These are phyloP conservation scores for Entonaema liquescens DNA, from an alignment of 495 filamentous ascomycete genomes.

Conservation along the genomic window DNA sequence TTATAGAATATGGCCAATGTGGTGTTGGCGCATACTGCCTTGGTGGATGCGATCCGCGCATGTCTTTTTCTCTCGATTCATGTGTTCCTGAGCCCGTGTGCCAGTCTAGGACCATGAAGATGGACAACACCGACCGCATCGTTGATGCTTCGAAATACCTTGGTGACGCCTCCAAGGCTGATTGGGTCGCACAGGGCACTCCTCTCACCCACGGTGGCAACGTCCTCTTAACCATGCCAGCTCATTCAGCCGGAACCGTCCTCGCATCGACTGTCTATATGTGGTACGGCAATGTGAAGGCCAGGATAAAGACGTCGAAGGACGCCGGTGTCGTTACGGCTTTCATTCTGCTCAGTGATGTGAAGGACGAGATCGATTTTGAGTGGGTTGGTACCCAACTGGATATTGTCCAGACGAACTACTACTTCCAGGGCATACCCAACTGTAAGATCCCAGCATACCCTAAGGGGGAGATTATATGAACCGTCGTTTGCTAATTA, in stretches of 20 bases:
- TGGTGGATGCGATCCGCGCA: constrained; percentile 89
- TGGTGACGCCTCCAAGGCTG: constrained; percentile 76
- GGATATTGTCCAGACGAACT: constrained; percentile 86
- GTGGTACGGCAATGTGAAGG: constrained; percentile 95
- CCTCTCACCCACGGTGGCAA: constrained; percentile 69
- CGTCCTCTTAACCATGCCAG: constrained; percentile 86
- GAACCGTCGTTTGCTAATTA: constrained; percentile 35
- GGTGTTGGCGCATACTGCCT: constrained; percentile 94
- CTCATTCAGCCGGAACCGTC: constrained; percentile 83
- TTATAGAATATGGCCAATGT: constrained; percentile 89
- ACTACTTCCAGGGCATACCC: constrained; percentile 93
- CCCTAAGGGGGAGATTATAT: neutral
- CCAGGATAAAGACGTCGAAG: constrained; percentile 83
- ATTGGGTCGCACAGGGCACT: constrained; percentile 89
- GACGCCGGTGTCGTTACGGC: constrained; percentile 91
- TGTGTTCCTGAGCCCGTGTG: constrained; percentile 90
- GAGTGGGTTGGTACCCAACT: constrained; percentile 90
- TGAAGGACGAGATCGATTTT: constrained; percentile 98
- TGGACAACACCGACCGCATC: constrained; percentile 74
- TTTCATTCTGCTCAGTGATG: constrained; percentile 92
- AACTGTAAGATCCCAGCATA: constrained; percentile 72
- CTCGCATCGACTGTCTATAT: constrained; percentile 88
- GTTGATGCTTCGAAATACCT: constrained; percentile 79
- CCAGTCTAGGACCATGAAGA: constrained; percentile 73
- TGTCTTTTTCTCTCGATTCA: constrained; percentile 80